Conservation (phyloP, 768 basidiomycete genomes). For the Phanerodontia chrysosporium region DNA sequence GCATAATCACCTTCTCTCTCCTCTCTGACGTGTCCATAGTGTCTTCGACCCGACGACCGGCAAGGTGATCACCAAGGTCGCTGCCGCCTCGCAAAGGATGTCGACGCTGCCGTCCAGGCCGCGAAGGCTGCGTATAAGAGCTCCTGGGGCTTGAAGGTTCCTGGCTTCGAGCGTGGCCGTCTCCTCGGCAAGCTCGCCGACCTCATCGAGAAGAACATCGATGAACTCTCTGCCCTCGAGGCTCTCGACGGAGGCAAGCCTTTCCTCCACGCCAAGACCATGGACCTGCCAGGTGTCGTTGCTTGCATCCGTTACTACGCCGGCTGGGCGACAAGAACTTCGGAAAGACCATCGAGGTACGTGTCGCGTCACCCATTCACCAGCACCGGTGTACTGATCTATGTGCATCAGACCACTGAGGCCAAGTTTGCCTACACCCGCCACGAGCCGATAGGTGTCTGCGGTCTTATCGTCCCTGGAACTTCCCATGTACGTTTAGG, state of each 20-base stretch:
- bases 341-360: slow-evolving; percentile 39
- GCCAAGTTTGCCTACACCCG: slow-evolving; percentile 62
- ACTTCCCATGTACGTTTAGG: slow-evolving; percentile 45
- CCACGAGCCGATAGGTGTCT: slow-evolving; percentile 61
- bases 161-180: slow-evolving; percentile 35
- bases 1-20: background rate
- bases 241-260: slow-evolving; percentile 53
- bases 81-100: slow-evolving; percentile 36
- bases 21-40: slow-evolving; percentile 25
- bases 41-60: slow-evolving; percentile 40
- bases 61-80: slow-evolving; percentile 28
- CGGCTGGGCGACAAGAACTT: slow-evolving; percentile 84
- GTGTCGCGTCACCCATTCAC: background rate
- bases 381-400: no score
- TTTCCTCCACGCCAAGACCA: slow-evolving; percentile 38
- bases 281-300: slow-evolving; percentile 46
- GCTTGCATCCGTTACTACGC: slow-evolving; percentile 72
- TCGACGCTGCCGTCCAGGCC: slow-evolving; percentile 41
- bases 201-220: slow-evolving; percentile 44
- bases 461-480: slow-evolving; percentile 58
- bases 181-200: slow-evolving; percentile 48
- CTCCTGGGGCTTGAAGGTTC: slow-evolving; percentile 48
- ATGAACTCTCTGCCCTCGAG: slow-evolving; percentile 50
- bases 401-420: slow-evolving; percentile 38
- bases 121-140: slow-evolving; percentile 36